A percentile compares a stretch with the other conserved stretches of the same genome.
These are phyloP conservation scores for Ophiostoma sp. DNA, from an alignment of 2,329 filamentous ascomycete species.

Conservation along the genomic window DNA sequence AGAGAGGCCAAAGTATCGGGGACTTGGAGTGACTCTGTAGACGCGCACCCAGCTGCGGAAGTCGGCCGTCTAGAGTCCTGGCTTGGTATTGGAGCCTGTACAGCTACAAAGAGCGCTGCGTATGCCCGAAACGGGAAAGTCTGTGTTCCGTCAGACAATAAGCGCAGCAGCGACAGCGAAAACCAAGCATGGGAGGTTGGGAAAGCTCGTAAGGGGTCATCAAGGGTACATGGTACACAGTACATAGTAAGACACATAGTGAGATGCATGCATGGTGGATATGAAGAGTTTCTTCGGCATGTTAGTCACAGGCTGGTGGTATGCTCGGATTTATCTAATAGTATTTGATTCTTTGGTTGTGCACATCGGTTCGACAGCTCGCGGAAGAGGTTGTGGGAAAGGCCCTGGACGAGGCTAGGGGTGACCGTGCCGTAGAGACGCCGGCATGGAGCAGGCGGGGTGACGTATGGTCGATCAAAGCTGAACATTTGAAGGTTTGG, in stretches of 20 bases:
- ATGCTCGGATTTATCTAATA: no score
- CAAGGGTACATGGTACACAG: no score
- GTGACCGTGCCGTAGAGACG: neutral
- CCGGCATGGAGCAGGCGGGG: neutral
- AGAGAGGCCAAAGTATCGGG: neutral
- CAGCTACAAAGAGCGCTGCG: neutral
- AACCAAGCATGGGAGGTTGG: neutral
- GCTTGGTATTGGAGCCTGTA: neutral
- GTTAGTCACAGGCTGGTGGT: no score
- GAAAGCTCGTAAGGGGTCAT: no score
- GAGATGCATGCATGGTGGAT: no score
- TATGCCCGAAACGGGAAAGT: conserved; percentile 3
- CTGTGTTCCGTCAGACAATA: neutral
- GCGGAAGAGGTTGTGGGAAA: neutral
- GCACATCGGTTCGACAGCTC: no score
- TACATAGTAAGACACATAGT: no score
- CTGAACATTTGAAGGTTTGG: no score
- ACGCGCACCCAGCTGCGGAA: neutral
- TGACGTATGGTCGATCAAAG: neutral
- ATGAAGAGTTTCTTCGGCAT: no score
- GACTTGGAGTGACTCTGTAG: neutral
- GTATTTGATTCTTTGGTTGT: no score
- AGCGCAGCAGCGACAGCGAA: neutral
- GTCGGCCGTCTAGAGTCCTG: neutral
- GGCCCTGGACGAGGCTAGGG: conserved; percentile 1